These are phyloP conservation scores for Boletales sp. DNA, from an alignment of 768 basidiomycete genomes.

Conservation along the genomic window DNA sequence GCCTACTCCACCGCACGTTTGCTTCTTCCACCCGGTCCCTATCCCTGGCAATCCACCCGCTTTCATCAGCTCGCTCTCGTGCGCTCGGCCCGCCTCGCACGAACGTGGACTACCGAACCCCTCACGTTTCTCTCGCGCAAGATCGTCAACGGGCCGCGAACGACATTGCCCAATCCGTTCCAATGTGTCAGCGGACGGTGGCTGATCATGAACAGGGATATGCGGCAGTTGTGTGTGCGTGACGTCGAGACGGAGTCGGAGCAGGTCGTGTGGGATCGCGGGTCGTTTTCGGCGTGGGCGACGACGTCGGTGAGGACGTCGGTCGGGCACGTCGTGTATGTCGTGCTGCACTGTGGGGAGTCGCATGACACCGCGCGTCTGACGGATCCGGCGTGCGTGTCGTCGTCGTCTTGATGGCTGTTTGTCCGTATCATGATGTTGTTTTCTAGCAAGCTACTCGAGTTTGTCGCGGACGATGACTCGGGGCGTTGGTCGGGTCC, in stretches of 20 bases:
- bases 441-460: slow-evolving; percentile 14
- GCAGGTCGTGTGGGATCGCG: slow-evolving; percentile 14
- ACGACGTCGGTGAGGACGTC: slow-evolving; percentile 5
- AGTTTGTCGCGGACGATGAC: slow-evolving; percentile 15
- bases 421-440: background rate
- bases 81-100: slow-evolving; percentile 11
- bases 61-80: slow-evolving; percentile 18
- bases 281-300: slow-evolving; percentile 6
- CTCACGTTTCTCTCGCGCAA: slow-evolving; percentile 7
- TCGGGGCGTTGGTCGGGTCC: slow-evolving; percentile 9
- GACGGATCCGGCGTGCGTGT: slow-evolving; percentile 15
- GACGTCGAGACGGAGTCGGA: slow-evolving; percentile 16
- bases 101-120: slow-evolving; percentile 11
- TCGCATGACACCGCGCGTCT: background rate
- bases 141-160: slow-evolving; percentile 4
- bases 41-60: slow-evolving; percentile 15
- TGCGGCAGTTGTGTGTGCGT: slow-evolving; percentile 5
- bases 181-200: slow-evolving; percentile 18
- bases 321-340: slow-evolving; percentile 13
- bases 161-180: slow-evolving; percentile 4
- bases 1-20: slow-evolving; percentile 7
- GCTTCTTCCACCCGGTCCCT: slow-evolving; percentile 18
- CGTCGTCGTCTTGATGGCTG: background rate
- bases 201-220: slow-evolving; percentile 15
- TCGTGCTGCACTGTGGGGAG: slow-evolving; percentile 9